Percentiles rank a stretch among this genome's conserved stretches.
These are phyloP conservation scores for Salix dunnii DNA, from an alignment of 345 rosid genomes.

Conservation along the genomic window DNA sequence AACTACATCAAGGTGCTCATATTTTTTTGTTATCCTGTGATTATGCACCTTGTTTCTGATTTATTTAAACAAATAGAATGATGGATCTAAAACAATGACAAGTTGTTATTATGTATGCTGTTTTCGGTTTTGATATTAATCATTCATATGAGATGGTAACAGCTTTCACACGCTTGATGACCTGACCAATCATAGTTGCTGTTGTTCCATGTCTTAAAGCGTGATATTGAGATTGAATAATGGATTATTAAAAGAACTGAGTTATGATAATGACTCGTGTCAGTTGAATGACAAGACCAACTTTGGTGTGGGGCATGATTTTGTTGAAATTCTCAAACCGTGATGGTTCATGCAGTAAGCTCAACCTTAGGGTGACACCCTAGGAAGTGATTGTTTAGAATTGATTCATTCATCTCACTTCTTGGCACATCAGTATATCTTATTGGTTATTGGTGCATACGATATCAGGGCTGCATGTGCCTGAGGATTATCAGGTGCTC, in stretches of 20 bases:
- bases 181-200: not conserved
- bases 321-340: not conserved
- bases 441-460: not conserved
- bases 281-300: not conserved
- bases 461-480: not conserved
- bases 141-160: not conserved
- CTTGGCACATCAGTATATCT: not conserved
- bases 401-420: not conserved
- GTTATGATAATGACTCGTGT: not conserved
- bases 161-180: not conserved
- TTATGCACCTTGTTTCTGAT: not conserved
- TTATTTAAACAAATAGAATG: not conserved
- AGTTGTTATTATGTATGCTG: not conserved
- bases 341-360: not conserved
- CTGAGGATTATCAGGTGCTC: not conserved
- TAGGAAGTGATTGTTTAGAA: not conserved
- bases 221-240: not conserved
- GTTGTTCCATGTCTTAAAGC: not conserved
- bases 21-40: not conserved
- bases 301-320: not conserved
- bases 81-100: not conserved
- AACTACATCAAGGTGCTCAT: conserved; percentile 52
- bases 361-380: not conserved
- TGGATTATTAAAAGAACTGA: not conserved
- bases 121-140: not conserved